phyloP scores from a whole-genome alignment of 2,329 filamentous ascomycete species.

The Exophiala dermatitidis region DNA sequence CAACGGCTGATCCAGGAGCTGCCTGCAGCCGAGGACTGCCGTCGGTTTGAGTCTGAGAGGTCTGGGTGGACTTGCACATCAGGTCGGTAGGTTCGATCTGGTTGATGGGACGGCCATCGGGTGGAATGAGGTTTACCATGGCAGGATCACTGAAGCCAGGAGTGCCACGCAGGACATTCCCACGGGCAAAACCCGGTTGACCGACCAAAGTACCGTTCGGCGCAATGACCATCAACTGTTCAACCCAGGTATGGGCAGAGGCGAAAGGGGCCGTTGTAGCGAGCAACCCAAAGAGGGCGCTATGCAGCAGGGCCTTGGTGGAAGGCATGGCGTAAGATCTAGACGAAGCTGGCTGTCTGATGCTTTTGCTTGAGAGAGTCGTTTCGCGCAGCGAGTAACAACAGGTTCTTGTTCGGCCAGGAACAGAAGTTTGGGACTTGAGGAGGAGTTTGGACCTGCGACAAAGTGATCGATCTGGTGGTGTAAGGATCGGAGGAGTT shows the following conservation, averaged over 20 bases:
- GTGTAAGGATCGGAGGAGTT: constrained; percentile 11
- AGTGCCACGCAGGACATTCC: constrained; percentile 53
- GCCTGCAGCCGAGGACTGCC: constrained; percentile 57
- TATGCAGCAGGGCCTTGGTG: constrained; percentile 21
- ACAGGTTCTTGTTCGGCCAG: not conserved
- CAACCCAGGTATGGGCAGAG: constrained; percentile 72
- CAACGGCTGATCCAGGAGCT: constrained; percentile 55
- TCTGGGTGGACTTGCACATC: constrained; percentile 60
- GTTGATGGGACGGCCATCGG: constrained; percentile 43
- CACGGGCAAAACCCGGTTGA: constrained; percentile 65
- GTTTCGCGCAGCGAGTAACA: constrained; percentile 7
- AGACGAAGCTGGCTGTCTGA: not conserved
- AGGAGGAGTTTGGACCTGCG: not conserved
- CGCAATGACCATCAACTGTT: constrained; percentile 64
- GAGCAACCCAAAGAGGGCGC: constrained; percentile 26
- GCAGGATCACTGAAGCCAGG: constrained; percentile 51
- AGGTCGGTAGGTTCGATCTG: constrained; percentile 44
- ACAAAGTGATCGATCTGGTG: not conserved
- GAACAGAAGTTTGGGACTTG: not conserved
- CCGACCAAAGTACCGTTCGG: constrained; percentile 67
- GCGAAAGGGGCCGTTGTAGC: constrained; percentile 14
- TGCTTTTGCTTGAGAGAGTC: no score
- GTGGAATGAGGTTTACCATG: constrained; percentile 59
- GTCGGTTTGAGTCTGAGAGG: constrained; percentile 50
- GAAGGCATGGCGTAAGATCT: constrained; percentile 8